Evolutionary conservation across 2,329 filamentous ascomycete species (phyloP).

Genomic region (Furcasterigmium sp.): DNA sequence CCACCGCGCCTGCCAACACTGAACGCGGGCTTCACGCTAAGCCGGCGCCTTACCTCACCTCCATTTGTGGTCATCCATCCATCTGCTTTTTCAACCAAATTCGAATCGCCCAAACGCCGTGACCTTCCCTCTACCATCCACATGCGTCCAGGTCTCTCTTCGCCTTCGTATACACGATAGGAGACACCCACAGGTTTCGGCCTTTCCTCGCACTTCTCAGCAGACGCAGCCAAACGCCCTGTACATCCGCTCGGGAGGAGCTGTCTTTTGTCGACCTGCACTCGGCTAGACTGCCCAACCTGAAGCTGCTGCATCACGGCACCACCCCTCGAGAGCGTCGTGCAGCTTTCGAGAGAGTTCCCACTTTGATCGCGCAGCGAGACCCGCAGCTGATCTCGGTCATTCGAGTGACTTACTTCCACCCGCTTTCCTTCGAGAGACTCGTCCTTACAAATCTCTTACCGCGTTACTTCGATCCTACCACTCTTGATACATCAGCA

Average conservation of each 20-base stretch:
- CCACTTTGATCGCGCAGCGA: too few species aligned
- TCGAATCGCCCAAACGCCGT: background rate
- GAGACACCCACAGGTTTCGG: too few species aligned
- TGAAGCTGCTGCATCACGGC: background rate
- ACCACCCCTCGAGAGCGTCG: background rate
- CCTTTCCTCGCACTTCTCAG: too few species aligned
- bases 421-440: too few species aligned
- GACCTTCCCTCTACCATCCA: too few species aligned
- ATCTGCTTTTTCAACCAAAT: background rate
- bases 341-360: too few species aligned
- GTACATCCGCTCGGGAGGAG: conserved; percentile 18
- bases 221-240: too few species aligned
- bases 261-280: conserved; percentile 35
- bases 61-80: conserved; percentile 1
- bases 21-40: background rate
- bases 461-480: background rate
- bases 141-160: too few species aligned
- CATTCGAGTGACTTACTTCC: conserved; percentile 1
- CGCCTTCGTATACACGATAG: too few species aligned
- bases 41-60: background rate
- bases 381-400: conserved; percentile 1
- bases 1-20: background rate
- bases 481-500: background rate
- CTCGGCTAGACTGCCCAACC: too few species aligned
- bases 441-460: background rate